phyloP scores from a whole-genome alignment of 75 land plant genomes.

The Picea glauca region DNA sequence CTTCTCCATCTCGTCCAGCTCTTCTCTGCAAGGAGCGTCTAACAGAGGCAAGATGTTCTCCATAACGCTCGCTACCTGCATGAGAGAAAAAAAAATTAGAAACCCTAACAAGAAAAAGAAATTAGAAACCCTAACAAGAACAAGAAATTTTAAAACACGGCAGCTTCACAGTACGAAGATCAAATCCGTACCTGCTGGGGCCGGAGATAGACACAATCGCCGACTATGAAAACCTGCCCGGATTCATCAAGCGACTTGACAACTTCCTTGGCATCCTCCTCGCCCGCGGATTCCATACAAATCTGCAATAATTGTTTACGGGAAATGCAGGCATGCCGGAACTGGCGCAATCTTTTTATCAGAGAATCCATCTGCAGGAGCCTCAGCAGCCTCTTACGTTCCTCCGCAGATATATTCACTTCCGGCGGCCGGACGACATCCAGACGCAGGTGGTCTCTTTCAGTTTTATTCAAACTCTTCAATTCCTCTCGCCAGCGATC shows the following conservation, averaged over 20 bases:
- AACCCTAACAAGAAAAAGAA: not conserved
- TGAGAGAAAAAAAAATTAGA: not conserved
- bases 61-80: conserved; percentile 60
- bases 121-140: too few species aligned
- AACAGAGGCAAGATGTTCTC: conserved; percentile 39
- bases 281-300: conserved; percentile 12
- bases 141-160: too few species aligned
- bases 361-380: conserved; percentile 38
- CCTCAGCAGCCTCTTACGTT: not conserved
- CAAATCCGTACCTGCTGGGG: conserved; percentile 61
- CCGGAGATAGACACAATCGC: conserved; percentile 56
- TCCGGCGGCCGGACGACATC: too few species aligned
- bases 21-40: conserved; percentile 39
- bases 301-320: conserved; percentile 40
- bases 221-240: conserved; percentile 60
- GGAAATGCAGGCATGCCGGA: conserved; percentile 27
- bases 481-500: too few species aligned
- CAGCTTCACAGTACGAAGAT: not conserved
- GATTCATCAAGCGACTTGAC: conserved; percentile 50
- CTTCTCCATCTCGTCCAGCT: conserved; percentile 49
- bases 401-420: too few species aligned
- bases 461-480: too few species aligned
- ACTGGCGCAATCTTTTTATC: conserved; percentile 30
- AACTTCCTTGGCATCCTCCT: conserved; percentile 13
- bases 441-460: too few species aligned